phyloP scores from a whole-genome alignment of 352 stramenopile species.

The Plasmopara halstedii region DNA sequence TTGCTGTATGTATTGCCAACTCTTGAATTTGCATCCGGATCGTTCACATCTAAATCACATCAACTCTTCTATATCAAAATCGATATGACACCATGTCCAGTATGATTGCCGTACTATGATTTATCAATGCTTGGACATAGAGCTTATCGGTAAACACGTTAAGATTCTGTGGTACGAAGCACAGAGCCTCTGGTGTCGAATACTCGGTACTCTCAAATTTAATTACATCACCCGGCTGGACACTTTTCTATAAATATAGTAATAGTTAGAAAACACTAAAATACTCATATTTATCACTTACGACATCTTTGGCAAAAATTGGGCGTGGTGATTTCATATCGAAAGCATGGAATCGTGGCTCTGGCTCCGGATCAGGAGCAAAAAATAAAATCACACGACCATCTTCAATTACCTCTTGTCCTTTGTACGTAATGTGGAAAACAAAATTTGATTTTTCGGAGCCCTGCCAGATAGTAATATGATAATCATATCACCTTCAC shows the following conservation, averaged over 20 bases:
- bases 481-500: slow-evolving; percentile 2
- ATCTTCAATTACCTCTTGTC: slow-evolving; percentile 24
- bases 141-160: slow-evolving; percentile 34
- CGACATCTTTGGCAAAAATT: slow-evolving; percentile 60
- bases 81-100: no score
- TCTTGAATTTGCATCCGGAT: slow-evolving; percentile 58
- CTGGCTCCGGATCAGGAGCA: slow-evolving; percentile 21
- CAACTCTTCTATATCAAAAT: not conserved
- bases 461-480: slow-evolving; percentile 17
- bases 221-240: slow-evolving; percentile 44
- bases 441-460: slow-evolving; percentile 37
- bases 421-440: slow-evolving; percentile 44
- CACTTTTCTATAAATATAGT: slow-evolving; percentile 24
- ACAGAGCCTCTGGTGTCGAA: slow-evolving; percentile 45
- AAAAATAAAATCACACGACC: slow-evolving; percentile 65
- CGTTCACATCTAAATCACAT: slow-evolving; percentile 36
- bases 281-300: slow-evolving; percentile 15
- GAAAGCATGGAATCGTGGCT: slow-evolving; percentile 53
- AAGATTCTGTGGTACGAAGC: slow-evolving; percentile 51
- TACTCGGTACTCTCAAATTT: slow-evolving; percentile 62
- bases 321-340: slow-evolving; percentile 48
- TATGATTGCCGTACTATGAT: slow-evolving; percentile 42
- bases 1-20: slow-evolving; percentile 59
- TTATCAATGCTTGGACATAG: slow-evolving; percentile 60
- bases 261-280: slow-evolving; percentile 1